A percentile compares a stretch with the other conserved stretches of the same genome.
Evolutionary conservation across 2,329 filamentous ascomycete species (phyloP).

Genomic region (Fusarium sp.): DNA sequence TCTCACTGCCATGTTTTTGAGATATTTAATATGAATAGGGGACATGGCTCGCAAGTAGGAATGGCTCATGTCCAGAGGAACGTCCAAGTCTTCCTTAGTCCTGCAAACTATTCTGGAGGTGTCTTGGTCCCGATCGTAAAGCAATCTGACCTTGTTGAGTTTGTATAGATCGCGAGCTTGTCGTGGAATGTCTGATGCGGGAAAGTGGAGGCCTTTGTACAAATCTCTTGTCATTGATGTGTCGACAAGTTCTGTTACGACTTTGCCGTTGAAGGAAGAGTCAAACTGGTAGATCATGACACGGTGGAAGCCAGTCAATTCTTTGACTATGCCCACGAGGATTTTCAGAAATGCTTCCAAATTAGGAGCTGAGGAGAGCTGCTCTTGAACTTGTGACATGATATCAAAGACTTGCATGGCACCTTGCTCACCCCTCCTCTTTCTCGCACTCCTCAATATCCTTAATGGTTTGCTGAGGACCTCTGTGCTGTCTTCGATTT

Average conservation of each 20-base stretch:
- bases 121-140: slow-evolving; percentile 84
- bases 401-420: slow-evolving; percentile 93
- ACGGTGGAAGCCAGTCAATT: slow-evolving; percentile 88
- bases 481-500: slow-evolving; percentile 78
- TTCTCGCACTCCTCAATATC: slow-evolving; percentile 77
- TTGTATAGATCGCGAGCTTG: slow-evolving; percentile 91
- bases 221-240: slow-evolving; percentile 80
- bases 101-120: slow-evolving; percentile 85
- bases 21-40: slow-evolving; percentile 87
- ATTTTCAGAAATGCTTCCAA: slow-evolving; percentile 81
- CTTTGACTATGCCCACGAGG: slow-evolving; percentile 84
- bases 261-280: slow-evolving; percentile 79
- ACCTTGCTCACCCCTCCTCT: slow-evolving; percentile 78
- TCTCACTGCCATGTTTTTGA: slow-evolving; percentile 88
- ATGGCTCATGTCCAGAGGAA: slow-evolving; percentile 82
- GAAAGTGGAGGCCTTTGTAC: slow-evolving; percentile 88
- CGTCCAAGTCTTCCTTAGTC: slow-evolving; percentile 74
- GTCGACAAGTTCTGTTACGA: slow-evolving; percentile 88
- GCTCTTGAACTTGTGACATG: slow-evolving; percentile 90
- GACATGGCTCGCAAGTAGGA: slow-evolving; percentile 89
- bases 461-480: slow-evolving; percentile 79
- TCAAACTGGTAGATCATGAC: slow-evolving; percentile 97
- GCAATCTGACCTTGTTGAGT: slow-evolving; percentile 84
- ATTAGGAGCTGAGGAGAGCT: slow-evolving; percentile 75
- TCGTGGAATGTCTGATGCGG: slow-evolving; percentile 84